These are phyloP conservation scores for Eucalyptus cloeziana DNA, from an alignment of 345 rosid genomes.

Conservation along the genomic window DNA sequence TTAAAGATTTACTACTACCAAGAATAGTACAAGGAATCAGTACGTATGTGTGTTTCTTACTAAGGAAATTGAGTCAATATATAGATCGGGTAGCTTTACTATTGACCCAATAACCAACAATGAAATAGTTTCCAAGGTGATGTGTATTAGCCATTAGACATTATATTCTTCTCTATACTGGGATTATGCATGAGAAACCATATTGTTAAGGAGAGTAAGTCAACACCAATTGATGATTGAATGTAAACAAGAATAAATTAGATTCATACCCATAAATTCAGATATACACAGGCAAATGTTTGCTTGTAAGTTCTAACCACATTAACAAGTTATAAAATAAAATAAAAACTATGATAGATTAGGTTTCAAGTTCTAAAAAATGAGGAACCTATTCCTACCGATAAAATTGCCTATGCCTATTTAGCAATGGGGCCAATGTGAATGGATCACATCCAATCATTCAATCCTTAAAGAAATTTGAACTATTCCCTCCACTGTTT, in stretches of 20 bases:
- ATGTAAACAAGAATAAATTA: neutral
- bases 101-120: neutral
- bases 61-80: neutral
- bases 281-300: no score
- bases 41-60: neutral
- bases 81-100: neutral
- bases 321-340: no score
- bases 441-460: no score
- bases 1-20: neutral
- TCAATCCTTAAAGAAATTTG: neutral
- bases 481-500: no score
- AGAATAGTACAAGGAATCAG: neutral
- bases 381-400: no score
- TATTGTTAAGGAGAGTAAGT: neutral
- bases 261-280: neutral
- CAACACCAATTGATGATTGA: neutral
- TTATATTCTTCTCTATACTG: neutral
- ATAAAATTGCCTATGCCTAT: no score
- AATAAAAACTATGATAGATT: no score
- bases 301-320: neutral
- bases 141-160: neutral
- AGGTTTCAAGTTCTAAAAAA: no score
- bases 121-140: neutral
- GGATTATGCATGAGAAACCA: neutral
- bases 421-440: no score